Evolutionary conservation across 768 basidiomycete species (phyloP).

Genomic region (Leccinum barrowsii): DNA sequence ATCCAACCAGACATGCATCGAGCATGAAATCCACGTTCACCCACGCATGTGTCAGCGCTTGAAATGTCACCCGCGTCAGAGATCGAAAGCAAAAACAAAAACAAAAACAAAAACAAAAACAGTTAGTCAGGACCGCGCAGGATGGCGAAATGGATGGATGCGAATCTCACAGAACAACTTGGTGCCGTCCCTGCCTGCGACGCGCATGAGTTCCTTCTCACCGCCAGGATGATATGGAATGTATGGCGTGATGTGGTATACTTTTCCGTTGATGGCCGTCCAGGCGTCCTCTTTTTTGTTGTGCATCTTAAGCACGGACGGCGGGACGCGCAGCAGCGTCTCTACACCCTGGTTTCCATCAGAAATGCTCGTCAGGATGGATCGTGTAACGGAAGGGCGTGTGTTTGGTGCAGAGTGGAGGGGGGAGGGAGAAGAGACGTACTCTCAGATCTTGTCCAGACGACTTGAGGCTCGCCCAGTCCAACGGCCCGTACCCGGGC

Average conservation of each 20-base stretch:
- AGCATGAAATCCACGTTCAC: slow-evolving; percentile 97
- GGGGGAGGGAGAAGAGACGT: slow-evolving; percentile 18
- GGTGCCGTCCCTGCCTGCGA: slow-evolving; percentile 92
- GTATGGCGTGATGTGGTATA: slow-evolving; percentile 96
- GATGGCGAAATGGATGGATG: not conserved
- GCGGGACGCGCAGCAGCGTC: slow-evolving; percentile 64
- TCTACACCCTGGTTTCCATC: slow-evolving; percentile 60
- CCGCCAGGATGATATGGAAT: slow-evolving; percentile 92
- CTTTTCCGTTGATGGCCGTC: slow-evolving; percentile 88
- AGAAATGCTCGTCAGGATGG: not conserved
- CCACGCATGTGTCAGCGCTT: slow-evolving; percentile 93
- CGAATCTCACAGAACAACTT: slow-evolving; percentile 78
- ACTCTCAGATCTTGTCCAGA: slow-evolving; percentile 81
- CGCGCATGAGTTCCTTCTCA: slow-evolving; percentile 90
- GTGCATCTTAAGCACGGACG: slow-evolving; percentile 75
- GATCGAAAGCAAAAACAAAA: not conserved
- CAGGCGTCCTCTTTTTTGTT: slow-evolving; percentile 87
- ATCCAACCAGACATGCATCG: slow-evolving; percentile 88
- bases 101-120: not conserved
- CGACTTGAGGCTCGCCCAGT: slow-evolving; percentile 88
- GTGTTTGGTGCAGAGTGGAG: not conserved
- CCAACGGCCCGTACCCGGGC: slow-evolving; percentile 87
- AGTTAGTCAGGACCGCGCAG: slow-evolving; percentile 1
- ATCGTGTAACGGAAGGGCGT: not conserved
- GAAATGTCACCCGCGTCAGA: not conserved